Conservation (phyloP, 2,329 filamentous ascomycete species). For the Fusarium redolens region DNA sequence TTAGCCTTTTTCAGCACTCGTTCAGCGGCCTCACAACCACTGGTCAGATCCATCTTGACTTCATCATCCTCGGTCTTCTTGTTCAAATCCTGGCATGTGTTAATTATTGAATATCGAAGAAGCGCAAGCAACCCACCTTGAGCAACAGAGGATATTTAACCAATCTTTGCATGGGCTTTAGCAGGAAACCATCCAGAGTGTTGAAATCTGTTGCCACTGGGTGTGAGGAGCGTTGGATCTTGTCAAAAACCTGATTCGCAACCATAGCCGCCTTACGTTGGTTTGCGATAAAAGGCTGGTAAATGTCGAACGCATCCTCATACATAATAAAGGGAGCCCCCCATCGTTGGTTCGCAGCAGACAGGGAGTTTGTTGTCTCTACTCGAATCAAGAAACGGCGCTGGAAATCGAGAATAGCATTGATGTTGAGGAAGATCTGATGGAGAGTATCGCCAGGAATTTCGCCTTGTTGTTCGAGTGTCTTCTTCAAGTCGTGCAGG, state of each 20-base stretch:
- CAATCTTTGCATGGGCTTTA: conserved; percentile 96
- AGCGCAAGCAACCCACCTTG: conserved; percentile 65
- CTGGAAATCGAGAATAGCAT: conserved; percentile 94
- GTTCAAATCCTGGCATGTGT: conserved; percentile 75
- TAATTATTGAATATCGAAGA: conserved; percentile 32
- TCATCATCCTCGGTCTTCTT: conserved; percentile 85
- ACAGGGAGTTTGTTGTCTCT: conserved; percentile 91
- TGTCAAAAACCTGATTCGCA: conserved; percentile 88
- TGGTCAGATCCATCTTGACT: conserved; percentile 76
- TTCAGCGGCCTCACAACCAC: conserved; percentile 84
- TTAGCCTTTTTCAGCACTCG: conserved; percentile 87
- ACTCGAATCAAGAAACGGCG: conserved; percentile 94
- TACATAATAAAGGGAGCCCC: conserved; percentile 89
- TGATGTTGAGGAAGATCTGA: conserved; percentile 96
- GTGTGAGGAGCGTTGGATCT: conserved; percentile 80
- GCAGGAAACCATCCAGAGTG: conserved; percentile 88
- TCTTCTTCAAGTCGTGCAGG: conserved; percentile 89
- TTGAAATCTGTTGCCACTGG: conserved; percentile 88
- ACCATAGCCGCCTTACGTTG: conserved; percentile 89
- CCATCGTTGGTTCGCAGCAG: conserved; percentile 85
- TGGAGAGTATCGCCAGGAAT: conserved; percentile 92
- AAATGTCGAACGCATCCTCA: conserved; percentile 89
- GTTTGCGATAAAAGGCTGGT: conserved; percentile 97
- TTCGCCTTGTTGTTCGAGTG: conserved; percentile 86
- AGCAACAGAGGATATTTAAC: conserved; percentile 94